Conservation (phyloP, 768 basidiomycete genomes). For the Lactarius pseudohatsudake region DNA sequence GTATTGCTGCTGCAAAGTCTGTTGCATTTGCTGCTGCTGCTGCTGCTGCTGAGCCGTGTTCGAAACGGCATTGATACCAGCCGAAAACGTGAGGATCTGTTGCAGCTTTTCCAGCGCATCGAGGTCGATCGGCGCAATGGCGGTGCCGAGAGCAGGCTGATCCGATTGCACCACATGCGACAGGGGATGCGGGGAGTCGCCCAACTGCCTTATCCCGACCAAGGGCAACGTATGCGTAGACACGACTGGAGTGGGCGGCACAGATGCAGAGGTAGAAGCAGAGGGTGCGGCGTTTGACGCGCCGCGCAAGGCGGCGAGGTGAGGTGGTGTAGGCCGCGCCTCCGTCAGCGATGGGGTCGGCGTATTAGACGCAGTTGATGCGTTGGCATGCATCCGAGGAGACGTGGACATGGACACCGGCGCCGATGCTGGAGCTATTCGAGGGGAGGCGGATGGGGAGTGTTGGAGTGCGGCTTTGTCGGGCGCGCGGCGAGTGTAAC, state of each 20-base stretch:
- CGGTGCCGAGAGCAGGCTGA: slow-evolving; percentile 1
- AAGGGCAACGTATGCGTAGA: not conserved
- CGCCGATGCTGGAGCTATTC: not conserved
- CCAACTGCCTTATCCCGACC: not conserved
- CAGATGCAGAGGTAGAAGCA: not conserved
- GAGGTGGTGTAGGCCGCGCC: not conserved
- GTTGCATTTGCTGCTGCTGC: not conserved
- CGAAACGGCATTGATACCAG: slow-evolving; percentile 8
- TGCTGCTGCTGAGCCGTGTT: not conserved
- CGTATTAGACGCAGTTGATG: not conserved
- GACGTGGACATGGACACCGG: not conserved
- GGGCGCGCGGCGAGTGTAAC: not conserved
- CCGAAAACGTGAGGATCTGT: slow-evolving; percentile 12
- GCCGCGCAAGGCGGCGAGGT: slow-evolving; percentile 11
- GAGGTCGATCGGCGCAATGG: slow-evolving; percentile 12
- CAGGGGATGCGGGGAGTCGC: not conserved
- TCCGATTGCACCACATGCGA: not conserved
- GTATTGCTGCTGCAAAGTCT: not conserved
- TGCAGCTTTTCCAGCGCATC: slow-evolving; percentile 21
- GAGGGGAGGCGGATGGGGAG: not conserved
- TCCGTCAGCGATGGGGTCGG: slow-evolving; percentile 19
- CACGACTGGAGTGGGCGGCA: not conserved
- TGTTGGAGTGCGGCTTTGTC: slow-evolving; percentile 3
- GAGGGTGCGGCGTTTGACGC: not conserved
- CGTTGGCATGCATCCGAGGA: not conserved